A percentile compares a stretch with the other conserved stretches of the same genome.
These are phyloP conservation scores for Mycosphaerelloides madeirae DNA, from an alignment of 2,329 filamentous ascomycete species.

Conservation along the genomic window DNA sequence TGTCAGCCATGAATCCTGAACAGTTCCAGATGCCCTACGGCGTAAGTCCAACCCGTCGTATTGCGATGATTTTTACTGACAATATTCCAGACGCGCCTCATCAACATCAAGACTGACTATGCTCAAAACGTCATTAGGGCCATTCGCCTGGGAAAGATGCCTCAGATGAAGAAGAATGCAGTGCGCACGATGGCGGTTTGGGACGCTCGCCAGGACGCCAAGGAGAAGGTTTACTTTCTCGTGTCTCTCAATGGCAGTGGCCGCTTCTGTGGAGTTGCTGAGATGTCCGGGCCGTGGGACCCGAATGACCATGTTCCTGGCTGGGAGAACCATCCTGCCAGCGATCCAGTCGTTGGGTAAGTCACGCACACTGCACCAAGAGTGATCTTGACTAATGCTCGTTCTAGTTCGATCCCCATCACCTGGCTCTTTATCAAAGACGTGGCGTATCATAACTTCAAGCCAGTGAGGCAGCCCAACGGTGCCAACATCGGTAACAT, in stretches of 20 bases:
- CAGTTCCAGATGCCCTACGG: slow-evolving; percentile 22
- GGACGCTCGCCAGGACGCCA: slow-evolving; percentile 13
- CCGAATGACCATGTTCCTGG: slow-evolving; percentile 14
- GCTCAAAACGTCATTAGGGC: slow-evolving; percentile 21
- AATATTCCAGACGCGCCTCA: slow-evolving; percentile 20
- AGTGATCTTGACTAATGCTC: slow-evolving; percentile 8
- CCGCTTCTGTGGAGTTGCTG: slow-evolving; percentile 29
- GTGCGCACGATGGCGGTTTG: slow-evolving; percentile 26
- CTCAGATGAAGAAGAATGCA: slow-evolving; percentile 22
- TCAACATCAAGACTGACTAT: slow-evolving; percentile 30
- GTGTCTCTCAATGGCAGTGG: slow-evolving; percentile 29
- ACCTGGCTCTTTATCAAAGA: slow-evolving; percentile 30
- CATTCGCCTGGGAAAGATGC: slow-evolving; percentile 17
- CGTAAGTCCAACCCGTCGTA: slow-evolving; percentile 15
- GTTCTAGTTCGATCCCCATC: slow-evolving; percentile 23
- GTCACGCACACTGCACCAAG: slow-evolving; percentile 3
- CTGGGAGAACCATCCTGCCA: slow-evolving; percentile 17
- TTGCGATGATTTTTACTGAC: slow-evolving; percentile 10
- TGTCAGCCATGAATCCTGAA: slow-evolving; percentile 26
- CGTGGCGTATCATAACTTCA: slow-evolving; percentile 25
- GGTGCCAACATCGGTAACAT: slow-evolving; percentile 27
- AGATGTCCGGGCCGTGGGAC: slow-evolving; percentile 25
- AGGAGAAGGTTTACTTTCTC: slow-evolving; percentile 26
- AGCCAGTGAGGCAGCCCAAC: slow-evolving; percentile 21
- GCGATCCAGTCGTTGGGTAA: slow-evolving; percentile 10